Conservation (phyloP, 2,329 filamentous ascomycete species). For the Lojkania enalia region DNA sequence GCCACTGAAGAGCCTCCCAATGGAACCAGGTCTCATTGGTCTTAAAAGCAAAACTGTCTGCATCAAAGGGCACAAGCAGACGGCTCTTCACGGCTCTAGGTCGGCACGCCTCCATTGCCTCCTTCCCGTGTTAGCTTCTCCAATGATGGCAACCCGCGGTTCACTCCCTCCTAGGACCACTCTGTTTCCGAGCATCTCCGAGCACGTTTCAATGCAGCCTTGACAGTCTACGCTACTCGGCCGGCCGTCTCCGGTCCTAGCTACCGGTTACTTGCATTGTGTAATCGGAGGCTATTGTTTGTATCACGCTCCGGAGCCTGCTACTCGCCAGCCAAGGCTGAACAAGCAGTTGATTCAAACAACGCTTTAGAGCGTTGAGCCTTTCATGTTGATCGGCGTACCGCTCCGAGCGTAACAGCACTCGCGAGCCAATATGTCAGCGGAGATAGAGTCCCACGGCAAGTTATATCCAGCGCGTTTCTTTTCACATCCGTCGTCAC, state of each 20-base stretch:
- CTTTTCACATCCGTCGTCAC: no score
- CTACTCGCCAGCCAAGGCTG: constrained; percentile 1
- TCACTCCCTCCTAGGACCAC: constrained; percentile 4
- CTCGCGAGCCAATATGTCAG: no score
- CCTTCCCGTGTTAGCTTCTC: constrained; percentile 7
- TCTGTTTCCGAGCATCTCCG: constrained; percentile 32
- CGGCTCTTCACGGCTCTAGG: constrained; percentile 19
- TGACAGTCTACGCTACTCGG: constrained; percentile 14
- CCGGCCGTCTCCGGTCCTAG: constrained; percentile 23
- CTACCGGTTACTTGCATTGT: constrained; percentile 23
- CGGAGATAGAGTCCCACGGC: no score
- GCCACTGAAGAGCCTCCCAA: constrained; percentile 21
- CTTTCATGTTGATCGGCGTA: constrained; percentile 11
- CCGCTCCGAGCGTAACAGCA: no score
- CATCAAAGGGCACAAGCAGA: constrained; percentile 16
- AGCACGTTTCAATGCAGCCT: constrained; percentile 12
- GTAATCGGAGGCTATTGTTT: constrained; percentile 2
- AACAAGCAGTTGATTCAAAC: constrained; percentile 6
- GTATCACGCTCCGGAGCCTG: background rate
- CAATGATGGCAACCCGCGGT: constrained; percentile 6
- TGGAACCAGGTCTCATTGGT: constrained; percentile 29
- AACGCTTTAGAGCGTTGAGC: constrained; percentile 9
- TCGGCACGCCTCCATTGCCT: constrained; percentile 13
- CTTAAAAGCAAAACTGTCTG: constrained; percentile 24
- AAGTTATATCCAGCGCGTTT: no score